phyloP scores from a whole-genome alignment of 2,329 filamentous ascomycete genomes.

The Lecanicillium sp. region DNA sequence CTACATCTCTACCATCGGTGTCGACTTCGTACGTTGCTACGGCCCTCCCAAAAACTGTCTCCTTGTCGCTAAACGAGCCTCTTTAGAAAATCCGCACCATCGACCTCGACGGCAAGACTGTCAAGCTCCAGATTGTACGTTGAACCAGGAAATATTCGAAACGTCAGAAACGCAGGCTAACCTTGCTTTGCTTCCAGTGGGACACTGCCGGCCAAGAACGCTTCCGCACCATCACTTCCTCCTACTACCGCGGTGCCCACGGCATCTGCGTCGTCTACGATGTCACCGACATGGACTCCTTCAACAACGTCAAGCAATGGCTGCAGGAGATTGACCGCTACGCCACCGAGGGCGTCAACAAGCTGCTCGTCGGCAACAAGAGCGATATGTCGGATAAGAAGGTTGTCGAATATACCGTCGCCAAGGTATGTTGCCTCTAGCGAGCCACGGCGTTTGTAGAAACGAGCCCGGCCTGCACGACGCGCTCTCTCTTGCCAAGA shows the following conservation, averaged over 20 bases:
- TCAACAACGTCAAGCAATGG: slow-evolving; percentile 99
- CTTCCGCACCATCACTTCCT: slow-evolving; percentile 99
- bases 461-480: too few species aligned
- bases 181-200: slow-evolving; percentile 55
- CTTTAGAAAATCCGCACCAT: slow-evolving; percentile 98
- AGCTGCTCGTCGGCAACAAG: slow-evolving; percentile 99
- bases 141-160: background rate
- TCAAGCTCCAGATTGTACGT: slow-evolving; percentile 97
- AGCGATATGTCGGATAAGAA: slow-evolving; percentile 99
- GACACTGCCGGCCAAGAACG: slow-evolving; percentile 98
- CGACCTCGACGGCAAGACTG: slow-evolving; percentile 98
- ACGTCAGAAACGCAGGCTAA: background rate
- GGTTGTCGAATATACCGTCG: slow-evolving; percentile 98
- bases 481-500: background rate
- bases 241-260: slow-evolving; percentile 98
- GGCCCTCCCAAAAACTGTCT: background rate
- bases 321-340: slow-evolving; percentile 99
- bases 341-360: slow-evolving; percentile 98
- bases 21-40: slow-evolving; percentile 77
- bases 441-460: too few species aligned
- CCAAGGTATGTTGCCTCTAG: slow-evolving; percentile 64
- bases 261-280: slow-evolving; percentile 99
- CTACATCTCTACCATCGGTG: slow-evolving; percentile 99
- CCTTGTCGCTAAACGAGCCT: slow-evolving; percentile 10
- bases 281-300: slow-evolving; percentile 99